A percentile compares a stretch with the other conserved stretches of the same genome.
Evolutionary conservation across 75 land plant genomes (phyloP).

Genomic region (Ceratopteris richardii): DNA sequence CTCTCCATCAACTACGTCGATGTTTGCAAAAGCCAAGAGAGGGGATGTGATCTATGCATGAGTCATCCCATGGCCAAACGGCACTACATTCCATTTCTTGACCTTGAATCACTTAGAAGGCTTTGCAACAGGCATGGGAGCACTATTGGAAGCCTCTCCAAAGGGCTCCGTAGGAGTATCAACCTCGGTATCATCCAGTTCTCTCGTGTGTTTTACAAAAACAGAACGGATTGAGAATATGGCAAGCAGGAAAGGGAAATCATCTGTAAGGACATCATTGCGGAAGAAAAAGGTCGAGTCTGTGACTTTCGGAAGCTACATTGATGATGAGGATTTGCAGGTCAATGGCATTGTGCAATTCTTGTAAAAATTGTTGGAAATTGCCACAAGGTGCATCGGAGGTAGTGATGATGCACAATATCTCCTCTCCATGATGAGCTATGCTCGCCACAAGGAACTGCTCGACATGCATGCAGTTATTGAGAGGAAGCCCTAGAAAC

Average conservation of each 20-base stretch:
- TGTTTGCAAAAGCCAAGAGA: too few relatives aligned
- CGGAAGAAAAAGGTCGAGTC: too few relatives aligned
- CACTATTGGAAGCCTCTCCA: constrained; percentile 51
- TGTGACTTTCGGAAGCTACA: too few relatives aligned
- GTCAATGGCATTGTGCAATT: constrained; percentile 44
- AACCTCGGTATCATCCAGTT: constrained; percentile 32
- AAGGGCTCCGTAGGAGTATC: constrained; percentile 45
- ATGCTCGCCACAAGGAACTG: constrained; percentile 82
- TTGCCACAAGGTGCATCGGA: constrained; percentile 95
- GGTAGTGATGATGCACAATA: constrained; percentile 50
- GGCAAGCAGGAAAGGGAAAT: too few relatives aligned
- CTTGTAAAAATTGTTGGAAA: constrained; percentile 96
- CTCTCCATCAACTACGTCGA: too few relatives aligned
- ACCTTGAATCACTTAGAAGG: constrained; percentile 91
- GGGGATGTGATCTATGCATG: too few relatives aligned
- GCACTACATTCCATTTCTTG: constrained; percentile 99
- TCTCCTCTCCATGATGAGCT: constrained; percentile 41
- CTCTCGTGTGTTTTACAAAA: background rate
- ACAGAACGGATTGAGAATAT: too few relatives aligned
- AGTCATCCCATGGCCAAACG: constrained; percentile 98
- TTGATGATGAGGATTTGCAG: constrained; percentile 49
- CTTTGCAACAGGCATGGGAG: constrained; percentile 31
- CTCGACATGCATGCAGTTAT: constrained; percentile 91
- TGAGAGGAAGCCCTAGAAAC: constrained; percentile 73
- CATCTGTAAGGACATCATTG: too few relatives aligned